Percentiles rank a stretch among this genome's conserved stretches.
These are phyloP conservation scores for Kodamaea nitidulidarum DNA, from an alignment of 805 yeast genomes.

Conservation along the genomic window DNA sequence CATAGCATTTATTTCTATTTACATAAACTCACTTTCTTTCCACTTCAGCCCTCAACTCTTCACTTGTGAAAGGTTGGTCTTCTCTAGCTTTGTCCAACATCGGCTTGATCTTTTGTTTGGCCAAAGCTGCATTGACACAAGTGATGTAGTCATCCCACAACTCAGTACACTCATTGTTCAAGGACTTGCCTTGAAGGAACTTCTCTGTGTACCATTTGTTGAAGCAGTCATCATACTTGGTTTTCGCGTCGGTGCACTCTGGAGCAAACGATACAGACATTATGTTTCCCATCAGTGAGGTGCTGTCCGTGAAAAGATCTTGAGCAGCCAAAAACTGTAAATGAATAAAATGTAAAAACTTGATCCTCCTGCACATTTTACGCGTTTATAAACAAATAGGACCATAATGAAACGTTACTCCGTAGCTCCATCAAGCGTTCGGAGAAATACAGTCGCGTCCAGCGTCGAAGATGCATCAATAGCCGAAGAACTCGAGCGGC, in stretches of 20 bases:
- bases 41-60: constrained; percentile 27
- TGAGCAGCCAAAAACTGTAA: neutral
- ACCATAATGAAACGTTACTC: constrained; percentile 37
- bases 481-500: constrained; percentile 45
- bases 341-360: neutral
- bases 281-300: constrained; percentile 35
- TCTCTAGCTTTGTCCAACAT: constrained; percentile 85
- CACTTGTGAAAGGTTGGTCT: constrained; percentile 70
- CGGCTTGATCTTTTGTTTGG: constrained; percentile 71
- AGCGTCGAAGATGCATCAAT: constrained; percentile 12
- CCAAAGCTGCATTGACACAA: constrained; percentile 73
- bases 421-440: constrained; percentile 31
- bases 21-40: constrained; percentile 19
- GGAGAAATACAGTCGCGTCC: constrained; percentile 23
- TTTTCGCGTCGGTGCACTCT: constrained; percentile 86
- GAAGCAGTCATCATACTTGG: constrained; percentile 87
- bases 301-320: neutral
- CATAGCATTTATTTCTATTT: too few relatives aligned
- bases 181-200: constrained; percentile 50
- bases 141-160: constrained; percentile 84
- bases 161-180: constrained; percentile 84
- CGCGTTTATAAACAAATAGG: constrained; percentile 2
- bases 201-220: constrained; percentile 93
- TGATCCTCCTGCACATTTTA: constrained; percentile 1
- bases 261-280: constrained; percentile 85